phyloP scores from a whole-genome alignment of 805 yeast species.

The Candida quercuum region DNA sequence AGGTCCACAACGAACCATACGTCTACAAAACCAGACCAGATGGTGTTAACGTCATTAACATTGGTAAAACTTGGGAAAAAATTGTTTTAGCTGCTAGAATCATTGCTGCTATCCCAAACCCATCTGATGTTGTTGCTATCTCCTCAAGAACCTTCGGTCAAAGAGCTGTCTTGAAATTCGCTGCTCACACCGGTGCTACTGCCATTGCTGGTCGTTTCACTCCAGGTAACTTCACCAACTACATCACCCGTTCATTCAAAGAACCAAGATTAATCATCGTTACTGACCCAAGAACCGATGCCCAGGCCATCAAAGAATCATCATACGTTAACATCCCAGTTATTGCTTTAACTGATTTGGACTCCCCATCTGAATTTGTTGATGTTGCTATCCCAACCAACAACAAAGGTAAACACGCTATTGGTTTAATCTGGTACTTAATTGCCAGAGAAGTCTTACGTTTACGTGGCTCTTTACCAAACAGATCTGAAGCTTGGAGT shows the following conservation, averaged over 20 bases:
- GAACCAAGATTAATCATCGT: conserved; percentile 99
- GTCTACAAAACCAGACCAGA: conserved; percentile 98
- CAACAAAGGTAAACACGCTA: conserved; percentile 99
- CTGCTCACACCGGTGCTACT: conserved; percentile 99
- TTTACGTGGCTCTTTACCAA: conserved; percentile 95
- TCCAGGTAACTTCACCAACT: conserved; percentile 99
- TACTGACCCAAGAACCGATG: conserved; percentile 99
- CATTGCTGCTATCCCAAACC: conserved; percentile 98
- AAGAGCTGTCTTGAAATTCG: conserved; percentile 99
- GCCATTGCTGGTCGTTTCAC: conserved; percentile 99
- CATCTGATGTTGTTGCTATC: conserved; percentile 97
- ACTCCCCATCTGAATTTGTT: conserved; percentile 97
- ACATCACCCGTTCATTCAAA: conserved; percentile 99
- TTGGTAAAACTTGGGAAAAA: conserved; percentile 99
- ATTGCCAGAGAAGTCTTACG: conserved; percentile 98
- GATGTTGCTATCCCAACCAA: conserved; percentile 99
- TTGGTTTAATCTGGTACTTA: conserved; percentile 99
- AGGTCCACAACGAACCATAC: conserved; percentile 96
- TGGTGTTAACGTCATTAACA: conserved; percentile 97
- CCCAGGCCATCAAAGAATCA: conserved; percentile 99
- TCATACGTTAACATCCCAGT: conserved; percentile 99
- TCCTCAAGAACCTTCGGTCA: conserved; percentile 99
- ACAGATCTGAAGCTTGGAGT: conserved; percentile 96
- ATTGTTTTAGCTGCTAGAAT: conserved; percentile 99
- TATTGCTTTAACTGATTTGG: conserved; percentile 97